Evolutionary conservation across 1,284 basidiomycete genomes (phyloP).

Genomic region (Apiotrichum veenhuisii): DNA sequence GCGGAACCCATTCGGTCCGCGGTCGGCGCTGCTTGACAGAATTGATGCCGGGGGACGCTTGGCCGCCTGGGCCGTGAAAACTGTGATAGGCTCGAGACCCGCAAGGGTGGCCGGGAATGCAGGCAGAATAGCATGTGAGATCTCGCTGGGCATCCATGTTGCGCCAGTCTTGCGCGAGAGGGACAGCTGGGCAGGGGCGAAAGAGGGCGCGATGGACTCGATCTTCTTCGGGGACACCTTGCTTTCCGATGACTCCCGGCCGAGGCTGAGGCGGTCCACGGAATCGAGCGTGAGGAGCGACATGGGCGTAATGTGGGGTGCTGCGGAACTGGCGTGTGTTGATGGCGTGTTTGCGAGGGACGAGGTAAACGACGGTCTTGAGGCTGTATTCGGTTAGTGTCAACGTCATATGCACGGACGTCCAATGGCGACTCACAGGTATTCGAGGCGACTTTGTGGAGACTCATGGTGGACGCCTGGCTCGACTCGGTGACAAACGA

Average conservation of each 20-base stretch:
- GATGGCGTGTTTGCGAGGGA: not conserved
- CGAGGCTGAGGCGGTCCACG: not conserved
- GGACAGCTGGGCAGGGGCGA: not conserved
- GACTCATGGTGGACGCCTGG: not conserved
- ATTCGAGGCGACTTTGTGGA: constrained; percentile 15
- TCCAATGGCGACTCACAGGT: constrained; percentile 9
- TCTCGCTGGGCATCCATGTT: constrained; percentile 8
- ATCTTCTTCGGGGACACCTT: not conserved
- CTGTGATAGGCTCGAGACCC: constrained; percentile 29
- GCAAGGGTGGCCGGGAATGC: constrained; percentile 26
- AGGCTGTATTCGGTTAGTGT: not conserved
- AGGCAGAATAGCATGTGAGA: constrained; percentile 27
- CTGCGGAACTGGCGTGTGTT: not conserved
- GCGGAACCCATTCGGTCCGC: not conserved
- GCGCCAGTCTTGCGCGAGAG: not conserved
- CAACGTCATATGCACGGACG: no score
- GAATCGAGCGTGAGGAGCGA: not conserved
- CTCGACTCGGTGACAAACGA: constrained; percentile 10
- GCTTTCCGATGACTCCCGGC: not conserved
- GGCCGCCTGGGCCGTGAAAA: constrained; percentile 22
- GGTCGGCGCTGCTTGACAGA: not conserved
- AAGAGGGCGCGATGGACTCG: not conserved
- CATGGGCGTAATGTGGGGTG: not conserved
- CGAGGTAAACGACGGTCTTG: not conserved
- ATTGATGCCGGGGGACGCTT: constrained; percentile 9